phyloP scores from a whole-genome alignment of 2,329 filamentous ascomycete genomes.

The Ophiostoma tasmaniense region DNA sequence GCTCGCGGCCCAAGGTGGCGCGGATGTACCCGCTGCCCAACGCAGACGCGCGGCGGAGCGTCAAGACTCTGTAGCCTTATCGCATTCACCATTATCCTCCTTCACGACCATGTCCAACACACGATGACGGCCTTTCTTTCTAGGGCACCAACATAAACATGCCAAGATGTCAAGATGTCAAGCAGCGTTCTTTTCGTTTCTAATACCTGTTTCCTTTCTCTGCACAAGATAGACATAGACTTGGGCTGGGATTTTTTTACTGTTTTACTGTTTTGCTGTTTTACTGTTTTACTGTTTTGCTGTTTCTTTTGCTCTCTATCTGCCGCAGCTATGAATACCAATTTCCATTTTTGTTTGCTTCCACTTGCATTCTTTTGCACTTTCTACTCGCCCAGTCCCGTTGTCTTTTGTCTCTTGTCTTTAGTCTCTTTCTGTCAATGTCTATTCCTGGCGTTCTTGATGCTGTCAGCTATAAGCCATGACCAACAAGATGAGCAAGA shows the following conservation, averaged over 20 bases:
- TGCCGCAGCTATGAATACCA: background rate
- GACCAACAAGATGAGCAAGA: background rate
- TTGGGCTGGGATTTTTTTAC: background rate
- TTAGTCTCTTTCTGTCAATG: background rate
- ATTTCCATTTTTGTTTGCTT: background rate
- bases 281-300: background rate
- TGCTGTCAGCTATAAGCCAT: background rate
- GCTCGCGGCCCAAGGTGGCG: slow-evolving; percentile 26
- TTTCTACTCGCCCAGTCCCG: background rate
- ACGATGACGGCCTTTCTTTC: background rate
- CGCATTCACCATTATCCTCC: background rate
- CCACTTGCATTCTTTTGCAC: too few species aligned
- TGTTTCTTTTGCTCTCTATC: background rate
- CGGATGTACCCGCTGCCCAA: slow-evolving; percentile 34
- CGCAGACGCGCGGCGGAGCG: slow-evolving; percentile 31
- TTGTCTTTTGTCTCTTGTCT: background rate
- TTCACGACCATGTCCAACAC: background rate
- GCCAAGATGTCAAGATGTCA: background rate
- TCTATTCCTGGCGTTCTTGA: background rate
- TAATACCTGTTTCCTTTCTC: background rate
- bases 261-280: background rate
- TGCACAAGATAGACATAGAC: slow-evolving; percentile 5
- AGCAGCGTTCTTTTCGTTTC: background rate
- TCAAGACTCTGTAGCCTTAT: slow-evolving; percentile 17
- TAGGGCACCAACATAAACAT: too few species aligned